Evolutionary conservation across 768 basidiomycete genomes (phyloP).

Genomic region (Russula abietina): DNA sequence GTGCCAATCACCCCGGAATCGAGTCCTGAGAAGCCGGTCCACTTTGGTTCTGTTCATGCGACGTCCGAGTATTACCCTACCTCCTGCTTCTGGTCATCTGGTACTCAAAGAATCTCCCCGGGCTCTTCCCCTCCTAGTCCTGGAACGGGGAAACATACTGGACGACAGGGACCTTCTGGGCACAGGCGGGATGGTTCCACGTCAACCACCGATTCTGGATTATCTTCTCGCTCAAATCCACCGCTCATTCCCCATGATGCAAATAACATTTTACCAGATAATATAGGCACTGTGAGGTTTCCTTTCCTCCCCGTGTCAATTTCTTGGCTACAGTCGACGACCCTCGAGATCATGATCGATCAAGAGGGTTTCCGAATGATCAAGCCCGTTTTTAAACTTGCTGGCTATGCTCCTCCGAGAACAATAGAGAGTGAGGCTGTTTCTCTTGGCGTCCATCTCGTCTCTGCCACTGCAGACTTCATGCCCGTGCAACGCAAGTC

Average conservation of each 20-base stretch:
- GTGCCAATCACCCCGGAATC: constrained; percentile 4
- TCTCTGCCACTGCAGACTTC: constrained; percentile 56
- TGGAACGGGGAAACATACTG: neutral
- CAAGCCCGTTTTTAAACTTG: constrained; percentile 51
- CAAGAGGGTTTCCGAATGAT: constrained; percentile 77
- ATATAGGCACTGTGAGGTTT: constrained; percentile 4
- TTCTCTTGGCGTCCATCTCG: constrained; percentile 32
- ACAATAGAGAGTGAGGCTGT: constrained; percentile 5
- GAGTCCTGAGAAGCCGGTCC: neutral
- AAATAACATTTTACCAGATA: neutral
- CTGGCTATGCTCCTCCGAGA: constrained; percentile 40
- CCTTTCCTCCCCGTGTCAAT: constrained; percentile 35
- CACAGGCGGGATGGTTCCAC: constrained; percentile 3
- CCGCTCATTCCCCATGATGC: neutral
- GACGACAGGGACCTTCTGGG: neutral
- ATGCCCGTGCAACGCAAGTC: constrained; percentile 50
- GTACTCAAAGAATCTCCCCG: neutral
- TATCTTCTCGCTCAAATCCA: neutral
- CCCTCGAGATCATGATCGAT: constrained; percentile 66
- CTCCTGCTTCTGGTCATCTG: neutral
- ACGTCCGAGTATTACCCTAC: neutral
- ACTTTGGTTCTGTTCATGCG: constrained; percentile 6
- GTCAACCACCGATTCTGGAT: constrained; percentile 9
- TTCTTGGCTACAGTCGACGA: constrained; percentile 48
- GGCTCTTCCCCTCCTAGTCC: neutral